Evolutionary conservation across 1,139 yeast genomes (phyloP).

Genomic region (Hyphopichia burtonii): DNA sequence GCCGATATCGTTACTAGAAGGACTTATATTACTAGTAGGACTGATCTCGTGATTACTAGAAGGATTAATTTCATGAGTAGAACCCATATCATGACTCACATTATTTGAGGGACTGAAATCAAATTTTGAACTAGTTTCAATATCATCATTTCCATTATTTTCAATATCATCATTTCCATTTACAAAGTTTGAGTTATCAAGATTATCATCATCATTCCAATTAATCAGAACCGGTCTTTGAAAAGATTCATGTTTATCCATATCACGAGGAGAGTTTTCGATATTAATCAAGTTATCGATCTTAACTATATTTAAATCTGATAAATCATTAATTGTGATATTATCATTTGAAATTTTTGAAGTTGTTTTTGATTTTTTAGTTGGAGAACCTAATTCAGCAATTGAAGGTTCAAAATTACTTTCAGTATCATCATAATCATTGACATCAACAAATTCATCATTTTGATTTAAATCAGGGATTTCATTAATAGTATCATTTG

Average conservation of each 20-base stretch:
- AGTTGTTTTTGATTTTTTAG: slow-evolving; percentile 1
- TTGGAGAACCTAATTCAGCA: slow-evolving; percentile 3
- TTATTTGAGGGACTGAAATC: too few species aligned
- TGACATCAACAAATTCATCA: slow-evolving; percentile 14
- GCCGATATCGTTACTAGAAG: too few species aligned
- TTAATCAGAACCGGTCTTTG: slow-evolving; percentile 43
- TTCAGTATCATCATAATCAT: slow-evolving; percentile 7
- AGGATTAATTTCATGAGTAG: too few species aligned
- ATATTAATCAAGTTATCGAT: slow-evolving; percentile 39
- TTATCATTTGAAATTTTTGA: not conserved
- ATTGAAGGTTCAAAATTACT: not conserved
- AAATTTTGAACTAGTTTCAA: not conserved
- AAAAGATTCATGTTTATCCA: slow-evolving; percentile 29
- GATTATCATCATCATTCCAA: slow-evolving; percentile 42
- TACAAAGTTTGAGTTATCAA: slow-evolving; percentile 8
- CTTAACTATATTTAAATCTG: slow-evolving; percentile 38
- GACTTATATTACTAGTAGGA: too few species aligned
- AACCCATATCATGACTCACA: too few species aligned
- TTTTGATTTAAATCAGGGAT: not conserved
- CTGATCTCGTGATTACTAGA: too few species aligned
- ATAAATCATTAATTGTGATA: slow-evolving; percentile 27
- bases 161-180: slow-evolving; percentile 5
- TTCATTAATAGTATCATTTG: slow-evolving; percentile 22
- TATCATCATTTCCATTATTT: slow-evolving; percentile 4
- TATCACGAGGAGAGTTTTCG: slow-evolving; percentile 8